Base-by-base conservation (phyloP, 768 basidiomycete genomes). In the Mycena latifolia region DNA sequence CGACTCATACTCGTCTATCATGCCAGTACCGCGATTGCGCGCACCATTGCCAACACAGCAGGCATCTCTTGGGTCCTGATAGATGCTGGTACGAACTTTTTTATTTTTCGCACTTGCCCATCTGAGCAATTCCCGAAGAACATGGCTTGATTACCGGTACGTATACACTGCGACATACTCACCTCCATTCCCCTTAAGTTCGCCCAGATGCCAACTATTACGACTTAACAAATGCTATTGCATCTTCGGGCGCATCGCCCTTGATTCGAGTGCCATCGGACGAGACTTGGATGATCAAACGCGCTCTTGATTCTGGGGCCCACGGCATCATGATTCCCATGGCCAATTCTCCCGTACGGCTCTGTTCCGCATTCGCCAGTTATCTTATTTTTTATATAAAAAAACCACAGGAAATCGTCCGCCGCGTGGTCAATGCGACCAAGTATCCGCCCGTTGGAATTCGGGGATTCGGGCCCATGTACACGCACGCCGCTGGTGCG, bases 41-140 rank as follows among this genome's bases (percentile, higher is more conserved):
- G 27, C 33, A 61, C 59, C 12, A 61, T 61, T 28, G 47, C 47
- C 14, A 33, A 18, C 31, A 61, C 47, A 10, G 25, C 3, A 17
- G 59, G 59, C 24, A n/a, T 61, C 12, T 61, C 59, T n/a, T 61
- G 59, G 59, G 48, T 61, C 48, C 35, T 61, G 27, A 41, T 52
- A 31, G 59, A 61, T 28, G 59, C 59, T 31, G 59, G 59, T 61
- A 15, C 8, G 59, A 4, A n/a, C 6, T 60, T 2, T 18, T 37
- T 5, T n/a, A n/a, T 20, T 17, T 5, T 20, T n/a, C 35, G 33
- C 15, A 41, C 31, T 20, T 2, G 15, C 17, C 6, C 8, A 28
- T 22, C 15, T 28, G 18, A 14, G 24, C 4, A 14, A 29, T 54
- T 22, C 9, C 33, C 12, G 28, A 41, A 61, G 48, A 61, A 22